Conservation (phyloP, 2,329 filamentous ascomycete genomes). For the Aplosporella prunicola region DNA sequence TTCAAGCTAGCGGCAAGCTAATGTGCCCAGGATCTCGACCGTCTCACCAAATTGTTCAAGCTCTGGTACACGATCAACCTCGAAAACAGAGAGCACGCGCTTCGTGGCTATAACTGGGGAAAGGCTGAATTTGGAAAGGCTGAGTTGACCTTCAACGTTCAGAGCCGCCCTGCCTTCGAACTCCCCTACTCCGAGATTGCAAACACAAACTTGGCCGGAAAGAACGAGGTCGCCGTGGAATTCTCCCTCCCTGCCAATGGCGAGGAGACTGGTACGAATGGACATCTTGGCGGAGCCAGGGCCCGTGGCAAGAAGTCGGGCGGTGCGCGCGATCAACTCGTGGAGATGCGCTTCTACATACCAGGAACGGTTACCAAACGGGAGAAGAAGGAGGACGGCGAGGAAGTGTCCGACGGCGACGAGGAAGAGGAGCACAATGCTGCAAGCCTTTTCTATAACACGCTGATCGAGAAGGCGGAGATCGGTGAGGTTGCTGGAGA, state of each 20-base stretch:
- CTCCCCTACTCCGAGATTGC: constrained; percentile 95
- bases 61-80: constrained; percentile 94
- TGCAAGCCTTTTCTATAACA: constrained; percentile 96
- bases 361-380: constrained; percentile 70
- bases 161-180: constrained; percentile 93
- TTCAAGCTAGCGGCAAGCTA: not conserved
- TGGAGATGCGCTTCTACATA: constrained; percentile 99
- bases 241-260: constrained; percentile 69
- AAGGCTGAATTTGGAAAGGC: constrained; percentile 95
- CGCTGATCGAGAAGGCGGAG: constrained; percentile 94
- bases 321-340: constrained; percentile 81
- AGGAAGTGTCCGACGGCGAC: constrained; percentile 49
- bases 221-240: constrained; percentile 95
- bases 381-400: constrained; percentile 62
- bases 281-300: constrained; percentile 61
- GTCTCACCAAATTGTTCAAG: constrained; percentile 87
- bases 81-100: constrained; percentile 84
- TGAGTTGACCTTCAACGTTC: constrained; percentile 91
- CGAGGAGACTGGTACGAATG: constrained; percentile 63
- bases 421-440: constrained; percentile 82
- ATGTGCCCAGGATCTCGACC: constrained; percentile 65
- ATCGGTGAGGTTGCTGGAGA: constrained; percentile 99
- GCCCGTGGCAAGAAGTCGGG: constrained; percentile 81
- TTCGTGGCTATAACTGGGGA: constrained; percentile 98
- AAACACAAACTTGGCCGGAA: constrained; percentile 94